phyloP scores from a whole-genome alignment of 108 stramenopile species.

The Cyclotella distinguenda region DNA sequence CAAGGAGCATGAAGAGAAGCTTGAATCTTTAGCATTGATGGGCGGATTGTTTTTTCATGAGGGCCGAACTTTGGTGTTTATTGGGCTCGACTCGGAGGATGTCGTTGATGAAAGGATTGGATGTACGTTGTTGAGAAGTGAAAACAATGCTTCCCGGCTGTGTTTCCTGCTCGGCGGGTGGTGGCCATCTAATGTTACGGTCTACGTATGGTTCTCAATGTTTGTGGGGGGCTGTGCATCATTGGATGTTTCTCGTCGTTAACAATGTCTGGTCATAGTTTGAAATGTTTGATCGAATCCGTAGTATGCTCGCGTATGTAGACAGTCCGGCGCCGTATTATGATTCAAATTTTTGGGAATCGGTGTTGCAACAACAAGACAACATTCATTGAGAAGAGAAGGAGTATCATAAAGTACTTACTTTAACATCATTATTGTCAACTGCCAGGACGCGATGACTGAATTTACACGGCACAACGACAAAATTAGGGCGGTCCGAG shows the following conservation, averaged over 20 bases:
- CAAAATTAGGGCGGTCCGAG: neutral
- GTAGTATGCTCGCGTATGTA: neutral
- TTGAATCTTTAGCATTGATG: no score
- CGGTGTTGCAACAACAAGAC: no score
- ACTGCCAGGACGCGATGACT: no score
- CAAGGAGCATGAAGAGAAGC: neutral
- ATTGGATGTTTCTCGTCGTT: conserved; percentile 2
- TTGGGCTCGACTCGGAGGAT: neutral
- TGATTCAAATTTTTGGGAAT: neutral
- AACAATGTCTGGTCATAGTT: neutral
- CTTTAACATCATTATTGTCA: no score
- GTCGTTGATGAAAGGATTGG: neutral
- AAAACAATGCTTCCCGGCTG: conserved; percentile 3
- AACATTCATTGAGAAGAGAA: neutral
- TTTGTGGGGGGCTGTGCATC: neutral
- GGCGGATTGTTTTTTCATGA: no score
- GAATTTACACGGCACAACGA: neutral
- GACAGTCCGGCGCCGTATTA: neutral
- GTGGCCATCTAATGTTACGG: neutral
- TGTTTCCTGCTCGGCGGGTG: neutral
- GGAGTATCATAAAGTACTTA: neutral
- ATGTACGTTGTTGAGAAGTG: neutral
- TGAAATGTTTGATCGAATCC: neutral
- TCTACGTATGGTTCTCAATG: no score
- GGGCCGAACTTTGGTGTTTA: neutral